Evolutionary conservation across 805 yeast species (phyloP).

Genomic region (Saccharomyces mikatae): DNA sequence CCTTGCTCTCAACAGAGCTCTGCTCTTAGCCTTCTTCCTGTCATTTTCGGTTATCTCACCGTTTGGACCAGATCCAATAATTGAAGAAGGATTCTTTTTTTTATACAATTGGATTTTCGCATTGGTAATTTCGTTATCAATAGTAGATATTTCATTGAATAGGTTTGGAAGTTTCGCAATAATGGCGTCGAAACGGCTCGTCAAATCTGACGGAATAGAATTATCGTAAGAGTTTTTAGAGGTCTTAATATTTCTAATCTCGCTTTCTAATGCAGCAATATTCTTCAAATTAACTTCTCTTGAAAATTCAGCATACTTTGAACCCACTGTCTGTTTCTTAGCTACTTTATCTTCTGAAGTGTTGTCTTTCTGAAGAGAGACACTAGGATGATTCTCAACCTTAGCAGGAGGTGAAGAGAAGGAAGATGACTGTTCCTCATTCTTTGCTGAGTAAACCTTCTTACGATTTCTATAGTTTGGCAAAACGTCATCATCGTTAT

Average conservation of each 20-base stretch:
- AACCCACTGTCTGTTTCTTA: background rate
- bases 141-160: conserved; percentile 50
- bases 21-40: conserved; percentile 68
- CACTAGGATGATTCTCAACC: background rate
- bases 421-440: background rate
- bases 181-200: conserved; percentile 49
- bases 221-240: conserved; percentile 22
- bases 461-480: conserved; percentile 64
- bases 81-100: conserved; percentile 58
- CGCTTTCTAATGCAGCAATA: conserved; percentile 56
- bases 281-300: conserved; percentile 39
- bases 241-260: conserved; percentile 42
- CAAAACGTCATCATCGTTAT: conserved; percentile 68
- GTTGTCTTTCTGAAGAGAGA: background rate
- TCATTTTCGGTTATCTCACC: conserved; percentile 83
- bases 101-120: conserved; percentile 61
- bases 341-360: background rate
- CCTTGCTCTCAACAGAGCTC: conserved; percentile 70
- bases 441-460: conserved; percentile 19
- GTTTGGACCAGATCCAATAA: conserved; percentile 78
- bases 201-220: conserved; percentile 38
- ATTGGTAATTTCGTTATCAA: conserved; percentile 60
- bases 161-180: conserved; percentile 68
- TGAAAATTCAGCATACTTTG: background rate
- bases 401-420: background rate